Base-by-base conservation (phyloP, 1,139 yeast genomes). In the Kodamaea sp. region DNA sequence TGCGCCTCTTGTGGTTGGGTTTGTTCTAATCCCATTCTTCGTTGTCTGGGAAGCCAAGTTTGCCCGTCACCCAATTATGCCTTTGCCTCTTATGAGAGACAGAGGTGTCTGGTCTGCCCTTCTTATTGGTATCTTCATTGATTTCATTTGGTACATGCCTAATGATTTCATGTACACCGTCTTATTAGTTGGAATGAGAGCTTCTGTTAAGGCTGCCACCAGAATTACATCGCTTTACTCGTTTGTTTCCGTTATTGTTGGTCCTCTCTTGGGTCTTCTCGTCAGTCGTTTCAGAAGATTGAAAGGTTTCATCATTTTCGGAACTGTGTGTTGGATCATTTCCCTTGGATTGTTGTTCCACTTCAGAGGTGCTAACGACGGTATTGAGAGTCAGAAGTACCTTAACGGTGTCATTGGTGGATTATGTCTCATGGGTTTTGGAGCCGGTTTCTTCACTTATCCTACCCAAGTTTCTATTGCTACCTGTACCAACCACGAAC, bases 391-490 rank as follows among this genome's bases (percentile, higher is more conserved):
- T 24, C 50, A 60, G 29, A 44, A 38, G 27, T 53, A 51, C 41
- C 40, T 68, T 38, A 44, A 63, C 24, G 90, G 90, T 46, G 69
- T 83, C 37, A 79, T 83, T 52, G 90, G 85, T 24, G 76, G 80
- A 16, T 68, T 79, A 47, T 76, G 81, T 49, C 60, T 82, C 22
- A 66, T 82, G 63, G 92, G 90, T 57, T 65, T 83, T 35, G 87
- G 88, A 48, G 83, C 86, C 31, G 84, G 86, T 7, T 70, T 83
- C 56, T 80, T 80, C 63, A 77, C 86, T 14, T 81, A 80, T 52
- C 76, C 86, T 20, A 71, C 80, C 12, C 84, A 77, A 48, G 83
- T 79, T 4, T 76, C 86, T 11, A 73, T 82, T 42, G 81, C 80
- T 48, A 60, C 86, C 2, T 72, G 74, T 37, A 76, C 83, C 18